These are phyloP conservation scores for Crithidia expoeki DNA, from an alignment of 208 protist species.

Conservation along the genomic window DNA sequence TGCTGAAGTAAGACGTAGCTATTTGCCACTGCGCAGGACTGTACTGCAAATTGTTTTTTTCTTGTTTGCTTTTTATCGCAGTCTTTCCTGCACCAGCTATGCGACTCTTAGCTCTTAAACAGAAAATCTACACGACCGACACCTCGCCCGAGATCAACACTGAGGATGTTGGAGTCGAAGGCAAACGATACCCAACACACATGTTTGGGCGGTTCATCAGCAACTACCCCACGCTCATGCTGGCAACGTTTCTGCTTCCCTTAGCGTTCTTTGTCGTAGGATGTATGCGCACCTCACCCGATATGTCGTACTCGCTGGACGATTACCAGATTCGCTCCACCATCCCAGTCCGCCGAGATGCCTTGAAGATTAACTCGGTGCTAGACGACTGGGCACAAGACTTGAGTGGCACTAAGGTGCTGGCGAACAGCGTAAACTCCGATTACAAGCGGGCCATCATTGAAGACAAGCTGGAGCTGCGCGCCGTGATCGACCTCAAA, in stretches of 20 bases:
- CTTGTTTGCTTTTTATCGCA: too few species aligned
- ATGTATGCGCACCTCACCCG: slow-evolving; percentile 9
- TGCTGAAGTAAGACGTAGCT: too few species aligned
- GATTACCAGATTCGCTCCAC: slow-evolving; percentile 47
- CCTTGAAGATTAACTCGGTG: slow-evolving; percentile 20
- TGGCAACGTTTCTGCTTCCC: slow-evolving; percentile 35
- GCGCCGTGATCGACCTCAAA: slow-evolving; percentile 19
- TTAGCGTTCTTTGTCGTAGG: slow-evolving; percentile 51
- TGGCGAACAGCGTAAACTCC: slow-evolving; percentile 10
- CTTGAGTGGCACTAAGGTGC: slow-evolving; percentile 11
- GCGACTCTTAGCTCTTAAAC: slow-evolving; percentile 18
- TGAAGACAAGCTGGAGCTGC: slow-evolving; percentile 40
- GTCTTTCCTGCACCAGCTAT: not conserved
- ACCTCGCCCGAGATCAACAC: slow-evolving; percentile 24
- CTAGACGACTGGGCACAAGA: slow-evolving; percentile 23
- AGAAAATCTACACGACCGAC: slow-evolving; percentile 50
- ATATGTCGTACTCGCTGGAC: slow-evolving; percentile 33
- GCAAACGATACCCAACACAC: slow-evolving; percentile 51
- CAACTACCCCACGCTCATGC: slow-evolving; percentile 24
- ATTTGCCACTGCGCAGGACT: too few species aligned
- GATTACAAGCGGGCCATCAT: slow-evolving; percentile 18
- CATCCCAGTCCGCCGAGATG: slow-evolving; percentile 21
- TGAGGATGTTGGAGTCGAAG: slow-evolving; percentile 47
- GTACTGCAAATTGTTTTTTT: too few species aligned
- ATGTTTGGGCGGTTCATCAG: slow-evolving; percentile 24